Base-by-base conservation (phyloP, 176 grass and related monocot species). In the Alopecurus myosuroides region DNA sequence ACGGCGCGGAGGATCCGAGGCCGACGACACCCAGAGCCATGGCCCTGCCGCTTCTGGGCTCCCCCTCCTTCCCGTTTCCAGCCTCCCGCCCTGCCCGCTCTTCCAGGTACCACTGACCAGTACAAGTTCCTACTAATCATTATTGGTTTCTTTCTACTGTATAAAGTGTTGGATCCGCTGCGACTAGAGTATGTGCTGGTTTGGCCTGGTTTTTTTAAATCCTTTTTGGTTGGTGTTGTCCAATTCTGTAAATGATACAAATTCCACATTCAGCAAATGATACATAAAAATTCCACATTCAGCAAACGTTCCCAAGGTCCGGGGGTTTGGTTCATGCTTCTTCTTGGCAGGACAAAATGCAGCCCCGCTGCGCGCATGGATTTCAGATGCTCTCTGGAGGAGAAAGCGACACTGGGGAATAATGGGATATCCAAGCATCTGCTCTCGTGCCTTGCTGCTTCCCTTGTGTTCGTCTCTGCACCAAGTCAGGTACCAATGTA, bases 391-490 rank as follows among this genome's bases (percentile, higher is more conserved):
- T 89, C 60, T 7, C 19, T 61, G 10, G 11, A 61, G 7, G 80
- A 83, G 7, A 18, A 56, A 31, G 68, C 0, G 4, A 52, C 20
- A 2, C 13, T 0, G 9, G 78, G 22, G 4, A 79, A 29, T 3
- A 61, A 11, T 33, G 88, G 45, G 45, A 9, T 85, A 62, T 82
- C 89, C 67, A 94, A 36, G 78, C 82, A 88, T 6, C 14, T 94
- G 10, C 23, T 94, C 19, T 88, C 94, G 0, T 94, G 81, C 86
- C 78, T 97, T 29, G 85, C 94, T 68, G 87, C 94, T 49, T 94
- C 85, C 2, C 58, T 97, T 74, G 1, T 97, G 8, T 55, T 97
- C 65, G 2, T 93, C 53, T 88, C 84, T 63, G 61, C 89, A 77
- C 85, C 85, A 57, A 88, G 63, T 53, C 91, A 91, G 94, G 94